Base-by-base conservation (phyloP, 352 stramenopile genomes). In the Phytophthora citricola region DNA sequence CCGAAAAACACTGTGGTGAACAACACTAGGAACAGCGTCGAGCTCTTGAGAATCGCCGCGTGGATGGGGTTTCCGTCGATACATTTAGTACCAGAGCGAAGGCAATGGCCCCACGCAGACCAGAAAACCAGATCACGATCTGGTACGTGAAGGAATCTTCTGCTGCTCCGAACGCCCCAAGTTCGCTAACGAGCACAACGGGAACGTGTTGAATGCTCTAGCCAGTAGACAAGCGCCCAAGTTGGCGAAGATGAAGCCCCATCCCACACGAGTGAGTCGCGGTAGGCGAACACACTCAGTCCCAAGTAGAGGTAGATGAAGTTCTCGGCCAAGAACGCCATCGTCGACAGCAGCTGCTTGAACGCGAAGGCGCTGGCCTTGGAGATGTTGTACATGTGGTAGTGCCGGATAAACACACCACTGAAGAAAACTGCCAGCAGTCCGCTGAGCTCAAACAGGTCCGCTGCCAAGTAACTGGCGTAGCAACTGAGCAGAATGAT, bases 361-460 rank as follows among this genome's bases (percentile, higher is more conserved):
- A 92, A 87, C 4, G 83, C 78, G 14, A 75, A 72, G 0, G 79
- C 78, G 52, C 79, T 90, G 41, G 73, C 64, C 27, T 81, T 73
- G 8, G 79, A 88, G 46, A 92, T 84, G 52, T 76, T 92, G 66
- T 89, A 80, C 66, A 89, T 75, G 71, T 92, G 83, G 54, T 92
- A 92, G 53, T 92, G 83, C 3, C 79, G 71, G 32, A 92, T 91
- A 32, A 91, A 87, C 1, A 87, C 82, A 10, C 84, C 93, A 38
- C 87, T 96, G 66, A 98, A 98, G 48, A 98, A 92, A 20, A 98
- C 95, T 0, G 86, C 85, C 15, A 98, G 75, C 17, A 98, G 94
- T 26, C 95, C 94, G 49, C 85, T 95, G 11, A 96, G 66, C 0
- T 88, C 54, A 29, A 79, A 79, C 20, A 89, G 52, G 44, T 95